Evolutionary conservation across 2,329 filamentous ascomycete species (phyloP).

Genomic region (Aspergillus pseudoglaucus): DNA sequence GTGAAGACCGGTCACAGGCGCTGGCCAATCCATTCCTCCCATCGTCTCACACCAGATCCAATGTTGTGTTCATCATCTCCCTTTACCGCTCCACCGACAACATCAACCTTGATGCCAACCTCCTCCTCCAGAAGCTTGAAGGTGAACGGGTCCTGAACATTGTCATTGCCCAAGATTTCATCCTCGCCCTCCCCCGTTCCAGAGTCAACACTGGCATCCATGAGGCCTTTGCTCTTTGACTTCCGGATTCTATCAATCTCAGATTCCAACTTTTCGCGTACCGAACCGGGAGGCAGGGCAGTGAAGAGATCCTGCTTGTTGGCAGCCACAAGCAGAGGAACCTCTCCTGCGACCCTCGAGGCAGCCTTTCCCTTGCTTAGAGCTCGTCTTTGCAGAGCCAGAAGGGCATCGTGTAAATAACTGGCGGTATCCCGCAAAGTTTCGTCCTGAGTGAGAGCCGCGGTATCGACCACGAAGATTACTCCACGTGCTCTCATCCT

Average conservation of each 20-base stretch:
- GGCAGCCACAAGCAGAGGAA: conserved; percentile 76
- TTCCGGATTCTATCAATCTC: conserved; percentile 74
- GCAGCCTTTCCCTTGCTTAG: conserved; percentile 46
- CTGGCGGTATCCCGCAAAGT: conserved; percentile 65
- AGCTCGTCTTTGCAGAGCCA: conserved; percentile 69
- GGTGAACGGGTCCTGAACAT: conserved; percentile 67
- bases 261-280: conserved; percentile 67
- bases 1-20: conserved; percentile 48
- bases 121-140: conserved; percentile 78
- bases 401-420: conserved; percentile 85
- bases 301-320: conserved; percentile 98
- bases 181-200: conserved; percentile 59
- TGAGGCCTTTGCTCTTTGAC: conserved; percentile 70
- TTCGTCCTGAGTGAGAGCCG: conserved; percentile 47
- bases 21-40: conserved; percentile 86
- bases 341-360: conserved; percentile 51
- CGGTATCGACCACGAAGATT: conserved; percentile 84
- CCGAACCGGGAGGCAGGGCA: conserved; percentile 70
- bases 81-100: conserved; percentile 63
- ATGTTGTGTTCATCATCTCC: conserved; percentile 48
- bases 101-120: conserved; percentile 66
- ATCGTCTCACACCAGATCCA: conserved; percentile 67
- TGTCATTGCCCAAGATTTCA: conserved; percentile 78
- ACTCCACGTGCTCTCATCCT: conserved; percentile 57
- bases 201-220: conserved; percentile 67